Evolutionary conservation across 192 early-diverging fungal genomes (phyloP).

Genomic region (Irineochytrium annulatum): DNA sequence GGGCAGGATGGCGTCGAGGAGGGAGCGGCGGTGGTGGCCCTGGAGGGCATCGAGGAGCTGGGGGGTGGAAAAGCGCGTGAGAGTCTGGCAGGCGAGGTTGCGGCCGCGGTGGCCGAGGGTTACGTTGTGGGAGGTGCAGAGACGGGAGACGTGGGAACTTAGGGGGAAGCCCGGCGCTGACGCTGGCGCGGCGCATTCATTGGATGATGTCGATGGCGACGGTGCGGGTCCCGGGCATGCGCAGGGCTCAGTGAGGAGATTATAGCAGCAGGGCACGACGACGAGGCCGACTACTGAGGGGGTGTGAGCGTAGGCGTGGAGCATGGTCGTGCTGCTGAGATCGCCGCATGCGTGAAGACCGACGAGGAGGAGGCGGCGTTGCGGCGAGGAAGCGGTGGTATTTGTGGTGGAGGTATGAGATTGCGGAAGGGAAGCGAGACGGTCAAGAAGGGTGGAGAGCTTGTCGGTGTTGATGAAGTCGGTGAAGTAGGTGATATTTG

Average conservation of each 20-base stretch:
- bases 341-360: constrained; percentile 29
- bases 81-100: constrained; percentile 21
- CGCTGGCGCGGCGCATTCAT: too few relatives aligned
- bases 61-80: constrained; percentile 8
- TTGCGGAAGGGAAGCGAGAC: too few relatives aligned
- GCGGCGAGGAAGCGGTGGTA: too few relatives aligned
- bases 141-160: neutral
- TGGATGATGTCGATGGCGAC: too few relatives aligned
- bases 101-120: constrained; percentile 17
- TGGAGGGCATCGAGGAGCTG: constrained; percentile 3
- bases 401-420: too few relatives aligned
- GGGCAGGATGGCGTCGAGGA: constrained; percentile 14
- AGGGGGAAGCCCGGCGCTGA: constrained; percentile 18
- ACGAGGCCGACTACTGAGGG: constrained; percentile 5
- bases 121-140: constrained; percentile 1
- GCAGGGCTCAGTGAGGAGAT: constrained; percentile 17
- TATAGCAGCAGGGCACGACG: constrained; percentile 27
- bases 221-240: neutral
- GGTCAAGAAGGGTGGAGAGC: neutral
- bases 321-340: constrained; percentile 12
- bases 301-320: constrained; percentile 4
- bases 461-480: neutral
- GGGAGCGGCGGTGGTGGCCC: constrained; percentile 20
- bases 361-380: constrained; percentile 19
- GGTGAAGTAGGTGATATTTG: constrained; percentile 13